Conservation (phyloP, 2,329 filamentous ascomycete species). For the Xylariaceae sp. region DNA sequence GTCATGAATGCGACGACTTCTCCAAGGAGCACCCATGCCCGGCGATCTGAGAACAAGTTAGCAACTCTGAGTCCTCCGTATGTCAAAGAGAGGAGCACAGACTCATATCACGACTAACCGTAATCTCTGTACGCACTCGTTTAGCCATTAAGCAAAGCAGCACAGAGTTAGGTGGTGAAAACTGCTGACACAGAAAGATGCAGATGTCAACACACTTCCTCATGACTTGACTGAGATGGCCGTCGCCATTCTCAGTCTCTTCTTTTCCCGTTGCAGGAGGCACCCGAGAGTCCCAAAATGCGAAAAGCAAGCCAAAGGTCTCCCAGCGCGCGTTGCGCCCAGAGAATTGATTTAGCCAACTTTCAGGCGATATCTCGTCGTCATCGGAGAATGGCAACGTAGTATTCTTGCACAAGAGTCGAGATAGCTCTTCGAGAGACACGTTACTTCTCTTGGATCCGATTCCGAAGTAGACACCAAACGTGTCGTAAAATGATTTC, state of each 20-base stretch:
- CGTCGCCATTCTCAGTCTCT: constrained; percentile 6
- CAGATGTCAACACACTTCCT: constrained; percentile 26
- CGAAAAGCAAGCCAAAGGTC: constrained; percentile 37
- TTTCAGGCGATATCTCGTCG: constrained; percentile 31
- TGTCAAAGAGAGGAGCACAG: neutral
- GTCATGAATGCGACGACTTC: constrained; percentile 33
- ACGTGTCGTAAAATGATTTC: constrained; percentile 31
- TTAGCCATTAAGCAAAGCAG: constrained; percentile 7
- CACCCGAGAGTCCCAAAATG: constrained; percentile 24
- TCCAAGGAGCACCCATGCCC: constrained; percentile 28
- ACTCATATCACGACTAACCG: constrained; percentile 15
- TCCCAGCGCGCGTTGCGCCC: constrained; percentile 41
- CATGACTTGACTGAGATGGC: constrained; percentile 12
- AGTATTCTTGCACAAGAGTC: constrained; percentile 35
- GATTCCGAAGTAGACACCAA: constrained; percentile 28
- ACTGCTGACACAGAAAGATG: constrained; percentile 27
- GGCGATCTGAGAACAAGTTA: constrained; percentile 20
- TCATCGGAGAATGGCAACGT: constrained; percentile 34
- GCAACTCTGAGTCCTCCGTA: neutral
- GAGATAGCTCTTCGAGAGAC: constrained; percentile 5
- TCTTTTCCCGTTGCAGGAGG: constrained; percentile 6
- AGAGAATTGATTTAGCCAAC: constrained; percentile 38
- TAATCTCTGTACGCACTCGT: constrained; percentile 8
- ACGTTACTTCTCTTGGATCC: too few relatives aligned
- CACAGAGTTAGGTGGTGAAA: constrained; percentile 26